A percentile compares a stretch with the other conserved stretches of the same genome.
phyloP scores from a whole-genome alignment of 208 protist genomes.

The Novymonas esmeraldas region DNA sequence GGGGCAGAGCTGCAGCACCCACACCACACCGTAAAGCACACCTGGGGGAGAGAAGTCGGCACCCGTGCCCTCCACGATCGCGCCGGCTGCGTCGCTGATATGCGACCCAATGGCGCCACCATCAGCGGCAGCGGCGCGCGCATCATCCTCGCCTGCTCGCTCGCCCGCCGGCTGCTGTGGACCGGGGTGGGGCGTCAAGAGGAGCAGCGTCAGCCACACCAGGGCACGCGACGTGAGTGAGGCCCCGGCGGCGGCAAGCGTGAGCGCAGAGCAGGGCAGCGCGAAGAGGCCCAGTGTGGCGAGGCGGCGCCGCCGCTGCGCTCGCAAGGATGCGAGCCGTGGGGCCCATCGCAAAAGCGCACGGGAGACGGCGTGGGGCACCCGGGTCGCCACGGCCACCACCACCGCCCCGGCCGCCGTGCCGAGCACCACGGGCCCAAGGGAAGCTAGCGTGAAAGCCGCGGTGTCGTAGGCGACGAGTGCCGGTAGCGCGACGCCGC shows the following conservation, averaged over 20 bases:
- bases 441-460: conserved; percentile 5
- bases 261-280: background rate
- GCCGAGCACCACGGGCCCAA: conserved; percentile 20
- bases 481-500: background rate
- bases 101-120: background rate
- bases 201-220: conserved; percentile 19
- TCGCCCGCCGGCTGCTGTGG: background rate
- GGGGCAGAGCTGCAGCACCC: conserved; percentile 37
- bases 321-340: background rate
- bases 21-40: conserved; percentile 31
- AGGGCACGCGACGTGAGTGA: conserved; percentile 18
- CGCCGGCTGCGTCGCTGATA: background rate
- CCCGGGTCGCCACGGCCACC: background rate
- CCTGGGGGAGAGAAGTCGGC: conserved; percentile 8
- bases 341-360: background rate
- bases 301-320: background rate
- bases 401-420: conserved; percentile 16
- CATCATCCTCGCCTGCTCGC: background rate
- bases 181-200: background rate
- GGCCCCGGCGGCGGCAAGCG: background rate
- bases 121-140: background rate
- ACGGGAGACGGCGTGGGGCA: background rate
- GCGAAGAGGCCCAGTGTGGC: background rate
- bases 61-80: background rate
- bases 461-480: background rate